phyloP scores from a whole-genome alignment of 257 asterid species.

The Echium plantagineum region DNA sequence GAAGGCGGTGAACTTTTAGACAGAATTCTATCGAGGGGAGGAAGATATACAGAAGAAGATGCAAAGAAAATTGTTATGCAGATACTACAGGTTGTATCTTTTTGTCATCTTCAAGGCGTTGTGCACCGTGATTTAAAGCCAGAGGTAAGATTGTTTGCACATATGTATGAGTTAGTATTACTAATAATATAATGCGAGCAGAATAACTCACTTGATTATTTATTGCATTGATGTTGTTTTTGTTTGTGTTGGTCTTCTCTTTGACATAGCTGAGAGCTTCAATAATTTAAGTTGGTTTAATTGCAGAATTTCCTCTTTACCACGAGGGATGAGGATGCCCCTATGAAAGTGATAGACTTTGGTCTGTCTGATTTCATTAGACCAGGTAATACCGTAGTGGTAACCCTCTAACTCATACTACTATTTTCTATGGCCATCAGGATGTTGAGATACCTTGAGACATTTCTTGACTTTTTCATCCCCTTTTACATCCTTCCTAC shows the following conservation, averaged over 20 bases:
- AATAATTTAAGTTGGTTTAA: background rate
- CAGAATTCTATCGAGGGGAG: conserved; percentile 79
- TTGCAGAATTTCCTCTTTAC: conserved; percentile 3
- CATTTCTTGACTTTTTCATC: background rate
- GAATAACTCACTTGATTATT: background rate
- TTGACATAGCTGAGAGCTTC: background rate
- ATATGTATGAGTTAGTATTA: background rate
- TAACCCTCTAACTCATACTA: background rate
- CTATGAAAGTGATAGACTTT: conserved; percentile 5
- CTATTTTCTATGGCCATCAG: background rate
- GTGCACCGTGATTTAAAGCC: conserved; percentile 87
- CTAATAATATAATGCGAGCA: background rate
- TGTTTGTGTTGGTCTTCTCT: background rate
- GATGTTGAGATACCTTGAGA: background rate
- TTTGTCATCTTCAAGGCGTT: conserved; percentile 85
- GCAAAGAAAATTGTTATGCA: conserved; percentile 69
- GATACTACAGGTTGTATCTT: conserved; percentile 66
- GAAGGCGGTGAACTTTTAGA: conserved; percentile 94
- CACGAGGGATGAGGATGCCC: conserved; percentile 4
- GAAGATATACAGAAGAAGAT: conserved; percentile 70
- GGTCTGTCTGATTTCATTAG: conserved; percentile 6
- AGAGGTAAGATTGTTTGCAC: conserved; percentile 39
- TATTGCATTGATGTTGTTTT: background rate
- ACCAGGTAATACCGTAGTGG: background rate
- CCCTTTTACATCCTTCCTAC: background rate